These are phyloP conservation scores for Wakefieldia striispora DNA, from an alignment of 768 basidiomycete genomes.

Conservation along the genomic window DNA sequence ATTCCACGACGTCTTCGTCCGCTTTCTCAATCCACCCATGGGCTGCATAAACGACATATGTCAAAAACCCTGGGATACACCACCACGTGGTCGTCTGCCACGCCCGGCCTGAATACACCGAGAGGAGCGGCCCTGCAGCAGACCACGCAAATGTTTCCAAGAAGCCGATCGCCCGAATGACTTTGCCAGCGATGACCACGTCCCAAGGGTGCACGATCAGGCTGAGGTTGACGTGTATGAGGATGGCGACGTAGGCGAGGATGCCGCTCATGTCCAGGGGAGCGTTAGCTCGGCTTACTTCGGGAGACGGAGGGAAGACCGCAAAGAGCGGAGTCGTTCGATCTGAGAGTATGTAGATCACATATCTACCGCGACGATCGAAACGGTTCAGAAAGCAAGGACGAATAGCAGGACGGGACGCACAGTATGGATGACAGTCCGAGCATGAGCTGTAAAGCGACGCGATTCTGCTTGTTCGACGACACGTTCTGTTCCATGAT, in stretches of 20 bases:
- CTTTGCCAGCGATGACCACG: conserved; percentile 24
- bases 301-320: conserved; percentile 37
- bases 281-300: conserved; percentile 8
- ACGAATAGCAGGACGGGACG: conserved; percentile 13
- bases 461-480: conserved; percentile 41
- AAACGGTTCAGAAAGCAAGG: conserved; percentile 5
- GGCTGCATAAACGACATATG: conserved; percentile 45
- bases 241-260: conserved; percentile 48
- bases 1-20: conserved; percentile 44
- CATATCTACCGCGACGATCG: conserved; percentile 36
- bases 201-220: conserved; percentile 40
- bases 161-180: conserved; percentile 33
- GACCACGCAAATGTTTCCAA: conserved; percentile 37
- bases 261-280: conserved; percentile 46
- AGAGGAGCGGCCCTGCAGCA: conserved; percentile 47
- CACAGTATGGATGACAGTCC: conserved; percentile 48
- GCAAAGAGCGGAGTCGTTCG: conserved; percentile 48
- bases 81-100: conserved; percentile 60
- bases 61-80: conserved; percentile 41
- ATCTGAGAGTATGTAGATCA: conserved; percentile 44
- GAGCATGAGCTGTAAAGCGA: conserved; percentile 41
- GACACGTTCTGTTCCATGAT: conserved; percentile 45
- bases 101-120: conserved; percentile 43
- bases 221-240: conserved; percentile 49
- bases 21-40: conserved; percentile 44